phyloP scores from a whole-genome alignment of 148 eudicot genomes.

The Gaultheria prostrata region DNA sequence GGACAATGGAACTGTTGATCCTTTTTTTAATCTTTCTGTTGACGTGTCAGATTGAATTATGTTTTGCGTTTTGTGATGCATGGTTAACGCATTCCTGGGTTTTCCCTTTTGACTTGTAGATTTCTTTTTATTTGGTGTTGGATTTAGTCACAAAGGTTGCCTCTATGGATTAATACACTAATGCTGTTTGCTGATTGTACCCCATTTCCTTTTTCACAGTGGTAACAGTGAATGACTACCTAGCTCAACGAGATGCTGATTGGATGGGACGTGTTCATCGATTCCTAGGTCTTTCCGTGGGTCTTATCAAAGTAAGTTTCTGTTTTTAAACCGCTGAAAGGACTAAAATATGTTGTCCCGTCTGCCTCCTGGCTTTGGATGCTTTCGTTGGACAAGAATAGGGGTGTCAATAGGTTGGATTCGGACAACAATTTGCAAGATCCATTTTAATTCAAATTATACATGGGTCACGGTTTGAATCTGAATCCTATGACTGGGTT shows the following conservation, averaged over 20 bases:
- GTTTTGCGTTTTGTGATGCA: not conserved
- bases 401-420: not conserved
- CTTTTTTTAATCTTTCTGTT: not conserved
- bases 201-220: constrained; percentile 45
- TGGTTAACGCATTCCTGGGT: not conserved
- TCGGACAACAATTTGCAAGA: not conserved
- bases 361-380: not conserved
- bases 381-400: constrained; percentile 9
- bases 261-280: constrained; percentile 99
- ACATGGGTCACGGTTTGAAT: not conserved
- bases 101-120: not conserved
- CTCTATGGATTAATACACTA: not conserved
- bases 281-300: constrained; percentile 96
- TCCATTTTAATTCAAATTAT: not conserved
- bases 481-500: not conserved
- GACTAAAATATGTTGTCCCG: not conserved
- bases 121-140: not conserved
- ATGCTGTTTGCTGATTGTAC: constrained; percentile 20
- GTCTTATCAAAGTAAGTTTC: constrained; percentile 80
- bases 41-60: not conserved
- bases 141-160: not conserved
- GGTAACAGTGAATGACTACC: constrained; percentile 97
- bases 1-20: not conserved
- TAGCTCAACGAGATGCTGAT: constrained; percentile 98
- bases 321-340: constrained; percentile 13